Percentiles rank a stretch among this genome's conserved stretches.
These are phyloP conservation scores for Suhomyces vadensis DNA, from an alignment of 805 yeast genomes.

Conservation along the genomic window DNA sequence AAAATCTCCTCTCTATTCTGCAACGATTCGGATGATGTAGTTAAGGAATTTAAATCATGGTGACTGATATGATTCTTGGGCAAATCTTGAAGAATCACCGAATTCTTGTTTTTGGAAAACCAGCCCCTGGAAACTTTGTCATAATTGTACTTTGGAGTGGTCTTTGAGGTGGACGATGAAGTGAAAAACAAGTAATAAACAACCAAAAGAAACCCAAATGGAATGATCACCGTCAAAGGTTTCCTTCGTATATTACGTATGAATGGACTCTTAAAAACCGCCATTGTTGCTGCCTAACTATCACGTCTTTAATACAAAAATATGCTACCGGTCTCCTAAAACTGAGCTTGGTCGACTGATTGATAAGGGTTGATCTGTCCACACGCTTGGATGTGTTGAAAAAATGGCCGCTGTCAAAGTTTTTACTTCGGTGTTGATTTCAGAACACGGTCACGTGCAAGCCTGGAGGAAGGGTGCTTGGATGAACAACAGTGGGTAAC, in stretches of 20 bases:
- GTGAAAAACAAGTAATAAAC: conserved; percentile 45
- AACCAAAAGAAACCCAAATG: conserved; percentile 44
- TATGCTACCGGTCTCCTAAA: neutral
- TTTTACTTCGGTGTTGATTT: neutral
- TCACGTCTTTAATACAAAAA: neutral
- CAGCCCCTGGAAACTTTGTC: conserved; percentile 45
- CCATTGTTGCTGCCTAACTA: conserved; percentile 13
- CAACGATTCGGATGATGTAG: conserved; percentile 69
- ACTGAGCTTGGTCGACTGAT: neutral
- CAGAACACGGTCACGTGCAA: neutral
- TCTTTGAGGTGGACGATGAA: conserved; percentile 14
- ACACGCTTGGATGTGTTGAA: neutral
- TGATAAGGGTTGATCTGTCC: conserved; percentile 1
- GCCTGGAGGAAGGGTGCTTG: neutral
- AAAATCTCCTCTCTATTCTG: conserved; percentile 79
- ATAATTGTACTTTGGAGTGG: conserved; percentile 47
- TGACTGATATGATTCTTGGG: conserved; percentile 78
- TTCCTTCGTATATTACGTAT: conserved; percentile 62
- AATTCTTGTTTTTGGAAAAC: conserved; percentile 53
- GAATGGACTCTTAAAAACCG: conserved; percentile 28
- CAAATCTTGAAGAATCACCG: conserved; percentile 56
- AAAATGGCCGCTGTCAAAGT: neutral
- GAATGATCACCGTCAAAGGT: conserved; percentile 50
- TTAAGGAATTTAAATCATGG: conserved; percentile 78
- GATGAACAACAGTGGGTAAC: too few species aligned